Conservation (phyloP, 345 rosid genomes). For the Syzygium aqueum region DNA sequence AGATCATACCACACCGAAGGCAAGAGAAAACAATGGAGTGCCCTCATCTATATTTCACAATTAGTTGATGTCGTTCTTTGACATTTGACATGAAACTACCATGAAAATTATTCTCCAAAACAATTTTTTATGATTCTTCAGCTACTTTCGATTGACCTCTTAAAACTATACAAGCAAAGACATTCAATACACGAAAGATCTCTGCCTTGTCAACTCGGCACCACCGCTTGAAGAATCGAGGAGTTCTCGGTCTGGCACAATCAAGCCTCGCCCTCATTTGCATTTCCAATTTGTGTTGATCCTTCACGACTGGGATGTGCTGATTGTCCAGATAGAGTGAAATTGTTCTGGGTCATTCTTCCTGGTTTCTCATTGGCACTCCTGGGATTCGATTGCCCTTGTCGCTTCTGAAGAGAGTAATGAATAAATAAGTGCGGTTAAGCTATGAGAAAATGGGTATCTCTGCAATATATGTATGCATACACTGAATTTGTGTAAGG, state of each 20-base stretch:
- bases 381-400: slow-evolving; percentile 28
- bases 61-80: neutral
- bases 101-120: neutral
- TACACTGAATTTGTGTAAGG: neutral
- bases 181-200: slow-evolving; percentile 19
- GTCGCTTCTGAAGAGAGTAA: slow-evolving; percentile 30
- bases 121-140: neutral
- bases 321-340: slow-evolving; percentile 21
- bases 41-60: neutral
- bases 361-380: slow-evolving; percentile 21
- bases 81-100: neutral
- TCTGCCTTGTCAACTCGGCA: slow-evolving; percentile 31
- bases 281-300: slow-evolving; percentile 16
- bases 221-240: slow-evolving; percentile 24
- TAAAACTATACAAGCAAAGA: neutral
- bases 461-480: neutral
- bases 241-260: slow-evolving; percentile 4
- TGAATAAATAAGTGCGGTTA: neutral
- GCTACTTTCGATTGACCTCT: neutral
- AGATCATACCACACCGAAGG: neutral
- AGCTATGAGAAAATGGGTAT: neutral
- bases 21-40: neutral
- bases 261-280: slow-evolving; percentile 22
- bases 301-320: slow-evolving; percentile 7
- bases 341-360: slow-evolving; percentile 14